phyloP scores from a whole-genome alignment of 2,329 filamentous ascomycete species.

The Hymenoscyphus salicellus region DNA sequence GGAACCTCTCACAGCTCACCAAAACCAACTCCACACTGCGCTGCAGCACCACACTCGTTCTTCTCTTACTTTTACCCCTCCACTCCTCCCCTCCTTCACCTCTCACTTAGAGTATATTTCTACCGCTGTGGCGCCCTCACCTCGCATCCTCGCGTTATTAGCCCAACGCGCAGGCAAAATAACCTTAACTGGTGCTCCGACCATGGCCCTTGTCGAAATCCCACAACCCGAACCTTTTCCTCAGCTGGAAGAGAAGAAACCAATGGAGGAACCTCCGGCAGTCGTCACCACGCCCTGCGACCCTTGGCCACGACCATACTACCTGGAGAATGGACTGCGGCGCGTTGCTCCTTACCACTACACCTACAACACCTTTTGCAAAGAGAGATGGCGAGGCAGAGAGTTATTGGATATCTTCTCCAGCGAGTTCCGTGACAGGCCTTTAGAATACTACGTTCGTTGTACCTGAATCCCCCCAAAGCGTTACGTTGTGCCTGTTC shows the following conservation, averaged over 20 bases:
- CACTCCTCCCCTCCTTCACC: too few species aligned
- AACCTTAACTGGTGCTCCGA: slow-evolving; percentile 23
- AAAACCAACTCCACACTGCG: too few species aligned
- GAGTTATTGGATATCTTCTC: slow-evolving; percentile 83
- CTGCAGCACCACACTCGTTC: too few species aligned
- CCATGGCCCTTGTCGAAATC: slow-evolving; percentile 43
- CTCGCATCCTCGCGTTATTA: slow-evolving; percentile 50
- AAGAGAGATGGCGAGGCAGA: slow-evolving; percentile 85
- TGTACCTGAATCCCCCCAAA: too few species aligned
- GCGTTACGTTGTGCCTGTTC: slow-evolving; percentile 8
- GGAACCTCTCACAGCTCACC: too few species aligned
- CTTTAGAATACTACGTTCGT: slow-evolving; percentile 78
- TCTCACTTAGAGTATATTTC: neutral
- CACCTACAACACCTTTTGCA: slow-evolving; percentile 94
- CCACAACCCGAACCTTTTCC: slow-evolving; percentile 12
- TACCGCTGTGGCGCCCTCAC: slow-evolving; percentile 47
- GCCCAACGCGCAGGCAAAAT: slow-evolving; percentile 44
- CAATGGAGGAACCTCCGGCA: slow-evolving; percentile 43
- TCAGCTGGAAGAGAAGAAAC: slow-evolving; percentile 38
- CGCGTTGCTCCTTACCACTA: slow-evolving; percentile 84
- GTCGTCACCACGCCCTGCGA: slow-evolving; percentile 53
- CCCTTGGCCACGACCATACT: slow-evolving; percentile 68
- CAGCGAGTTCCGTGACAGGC: slow-evolving; percentile 86
- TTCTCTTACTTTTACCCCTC: too few species aligned
- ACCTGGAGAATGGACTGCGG: slow-evolving; percentile 77